A percentile compares a stretch with the other conserved stretches of the same genome.
These are phyloP conservation scores for Colletotrichum tabaci DNA, from an alignment of 2,329 filamentous ascomycete species.

Conservation along the genomic window DNA sequence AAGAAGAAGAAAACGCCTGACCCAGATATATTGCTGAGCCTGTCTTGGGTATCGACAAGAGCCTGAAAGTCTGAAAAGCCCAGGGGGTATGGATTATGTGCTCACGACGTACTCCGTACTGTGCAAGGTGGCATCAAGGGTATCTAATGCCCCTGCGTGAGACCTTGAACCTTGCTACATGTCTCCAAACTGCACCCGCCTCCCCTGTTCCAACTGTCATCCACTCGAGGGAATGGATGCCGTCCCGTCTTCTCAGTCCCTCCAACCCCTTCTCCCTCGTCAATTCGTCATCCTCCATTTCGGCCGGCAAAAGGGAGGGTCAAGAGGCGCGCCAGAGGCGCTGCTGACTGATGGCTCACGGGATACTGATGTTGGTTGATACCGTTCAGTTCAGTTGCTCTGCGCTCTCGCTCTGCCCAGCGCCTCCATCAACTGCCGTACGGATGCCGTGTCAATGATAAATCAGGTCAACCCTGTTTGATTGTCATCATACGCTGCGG, in stretches of 20 bases:
- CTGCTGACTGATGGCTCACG: background rate
- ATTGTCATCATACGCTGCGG: constrained; percentile 1
- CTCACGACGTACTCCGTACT: background rate
- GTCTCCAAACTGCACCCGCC: background rate
- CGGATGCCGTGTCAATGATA: constrained; percentile 5
- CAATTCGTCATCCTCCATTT: background rate
- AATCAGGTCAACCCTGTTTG: constrained; percentile 18
- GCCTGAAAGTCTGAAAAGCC: background rate
- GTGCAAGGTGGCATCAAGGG: background rate
- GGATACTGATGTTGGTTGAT: background rate
- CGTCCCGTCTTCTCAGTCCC: background rate
- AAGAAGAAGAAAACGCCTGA: constrained; percentile 11
- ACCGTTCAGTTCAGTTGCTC: background rate
- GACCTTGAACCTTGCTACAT: constrained; percentile 17
- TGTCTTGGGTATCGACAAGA: background rate
- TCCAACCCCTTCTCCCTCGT: background rate
- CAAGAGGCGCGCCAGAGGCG: background rate
- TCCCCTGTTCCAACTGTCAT: background rate
- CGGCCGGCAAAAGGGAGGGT: background rate
- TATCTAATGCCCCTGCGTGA: constrained; percentile 18
- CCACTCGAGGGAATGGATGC: background rate
- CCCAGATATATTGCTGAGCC: constrained; percentile 19
- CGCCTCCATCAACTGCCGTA: constrained; percentile 12
- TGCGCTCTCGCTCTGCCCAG: background rate
- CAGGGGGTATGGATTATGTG: background rate